Evolutionary conservation across 176 grass and related monocot species (phyloP).

Genomic region (Rhynchospora tenuis): DNA sequence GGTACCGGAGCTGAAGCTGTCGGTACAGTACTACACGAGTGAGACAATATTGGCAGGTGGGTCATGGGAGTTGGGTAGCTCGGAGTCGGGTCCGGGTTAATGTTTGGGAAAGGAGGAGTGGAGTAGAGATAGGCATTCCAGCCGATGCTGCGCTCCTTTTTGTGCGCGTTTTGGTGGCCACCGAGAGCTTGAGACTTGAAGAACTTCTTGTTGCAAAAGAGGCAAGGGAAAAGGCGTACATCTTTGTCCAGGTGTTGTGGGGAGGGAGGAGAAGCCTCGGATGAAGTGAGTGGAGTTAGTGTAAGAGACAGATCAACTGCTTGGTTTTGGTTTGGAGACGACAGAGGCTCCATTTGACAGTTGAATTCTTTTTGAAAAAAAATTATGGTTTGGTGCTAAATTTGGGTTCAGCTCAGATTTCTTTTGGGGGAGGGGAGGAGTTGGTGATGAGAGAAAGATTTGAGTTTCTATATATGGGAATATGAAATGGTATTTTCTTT

Average conservation of each 20-base stretch:
- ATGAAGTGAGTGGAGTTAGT: conserved; percentile 28
- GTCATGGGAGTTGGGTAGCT: conserved; percentile 31
- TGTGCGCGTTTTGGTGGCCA: conserved; percentile 93
- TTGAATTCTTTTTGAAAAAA: background rate
- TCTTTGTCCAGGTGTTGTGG: conserved; percentile 47
- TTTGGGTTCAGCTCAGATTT: background rate
- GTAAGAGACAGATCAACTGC: conserved; percentile 51
- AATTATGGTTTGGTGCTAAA: background rate
- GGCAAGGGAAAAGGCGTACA: conserved; percentile 84
- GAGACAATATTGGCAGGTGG: conserved; percentile 29
- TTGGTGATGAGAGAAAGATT: background rate
- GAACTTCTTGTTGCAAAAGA: conserved; percentile 99
- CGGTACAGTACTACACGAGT: background rate
- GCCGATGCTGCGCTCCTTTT: conserved; percentile 80
- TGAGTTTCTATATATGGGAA: conserved; percentile 14
- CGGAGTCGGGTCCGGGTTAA: background rate
- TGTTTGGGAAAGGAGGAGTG: background rate
- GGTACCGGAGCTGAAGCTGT: background rate
- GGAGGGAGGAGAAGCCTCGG: background rate
- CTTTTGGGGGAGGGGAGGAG: background rate
- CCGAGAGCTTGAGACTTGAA: conserved; percentile 88
- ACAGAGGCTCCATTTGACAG: background rate
- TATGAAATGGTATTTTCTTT: background rate
- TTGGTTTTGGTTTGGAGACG: background rate
- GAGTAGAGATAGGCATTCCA: conserved; percentile 81